A percentile compares a stretch with the other conserved stretches of the same genome.
Conservation (phyloP, 2,329 filamentous ascomycete species). For the Penicillium sp. region DNA sequence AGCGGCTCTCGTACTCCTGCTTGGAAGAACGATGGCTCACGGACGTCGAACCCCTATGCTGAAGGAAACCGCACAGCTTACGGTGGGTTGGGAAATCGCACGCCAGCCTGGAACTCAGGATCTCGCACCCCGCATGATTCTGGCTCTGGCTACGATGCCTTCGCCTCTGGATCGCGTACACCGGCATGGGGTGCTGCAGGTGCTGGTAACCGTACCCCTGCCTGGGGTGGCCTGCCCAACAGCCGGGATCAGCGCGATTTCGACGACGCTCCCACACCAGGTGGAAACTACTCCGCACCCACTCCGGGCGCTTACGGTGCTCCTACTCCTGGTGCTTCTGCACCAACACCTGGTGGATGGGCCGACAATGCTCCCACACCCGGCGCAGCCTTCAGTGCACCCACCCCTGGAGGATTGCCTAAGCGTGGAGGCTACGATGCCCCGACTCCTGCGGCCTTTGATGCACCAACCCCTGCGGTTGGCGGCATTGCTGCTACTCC, state of each 20-base stretch:
- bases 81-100: slow-evolving; percentile 64
- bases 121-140: slow-evolving; percentile 71
- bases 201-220: slow-evolving; percentile 47
- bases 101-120: slow-evolving; percentile 76
- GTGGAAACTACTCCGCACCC: slow-evolving; percentile 64
- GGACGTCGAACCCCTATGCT: slow-evolving; percentile 62
- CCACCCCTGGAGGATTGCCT: slow-evolving; percentile 42
- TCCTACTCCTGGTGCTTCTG: slow-evolving; percentile 69
- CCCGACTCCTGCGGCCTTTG: slow-evolving; percentile 31
- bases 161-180: slow-evolving; percentile 72
- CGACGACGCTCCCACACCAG: slow-evolving; percentile 75
- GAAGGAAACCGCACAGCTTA: slow-evolving; percentile 75
- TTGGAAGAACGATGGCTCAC: slow-evolving; percentile 59
- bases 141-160: slow-evolving; percentile 66
- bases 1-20: slow-evolving; percentile 54
- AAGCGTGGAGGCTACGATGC: slow-evolving; percentile 29
- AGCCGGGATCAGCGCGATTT: slow-evolving; percentile 46
- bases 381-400: slow-evolving; percentile 46
- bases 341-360: slow-evolving; percentile 53
- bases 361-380: slow-evolving; percentile 50
- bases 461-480: slow-evolving; percentile 54
- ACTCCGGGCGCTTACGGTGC: slow-evolving; percentile 64
- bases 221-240: slow-evolving; percentile 35
- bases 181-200: slow-evolving; percentile 67
- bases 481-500: slow-evolving; percentile 41